phyloP scores from a whole-genome alignment of 192 early-diverging fungal species.

The Chytriomyces sp. region DNA sequence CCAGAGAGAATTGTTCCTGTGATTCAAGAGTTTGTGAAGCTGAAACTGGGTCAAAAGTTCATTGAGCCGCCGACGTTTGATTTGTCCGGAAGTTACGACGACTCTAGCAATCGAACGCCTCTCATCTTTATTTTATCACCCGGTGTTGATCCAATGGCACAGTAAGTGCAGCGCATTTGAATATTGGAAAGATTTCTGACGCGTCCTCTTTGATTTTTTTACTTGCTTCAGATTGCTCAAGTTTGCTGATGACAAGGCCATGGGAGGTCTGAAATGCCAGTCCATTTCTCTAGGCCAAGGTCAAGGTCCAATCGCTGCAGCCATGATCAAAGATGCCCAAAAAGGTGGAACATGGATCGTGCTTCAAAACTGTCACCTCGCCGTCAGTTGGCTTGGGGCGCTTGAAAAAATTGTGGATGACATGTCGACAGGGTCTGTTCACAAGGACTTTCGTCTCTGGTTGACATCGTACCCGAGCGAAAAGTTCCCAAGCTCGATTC shows the following conservation, averaged over 20 bases:
- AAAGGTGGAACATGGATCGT: slow-evolving; percentile 66
- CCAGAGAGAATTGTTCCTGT: slow-evolving; percentile 61
- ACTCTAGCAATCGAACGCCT: slow-evolving; percentile 59
- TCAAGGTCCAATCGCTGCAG: slow-evolving; percentile 65
- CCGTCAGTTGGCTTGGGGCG: slow-evolving; percentile 59
- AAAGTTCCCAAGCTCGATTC: slow-evolving; percentile 62
- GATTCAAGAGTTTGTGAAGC: slow-evolving; percentile 63
- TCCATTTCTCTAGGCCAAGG: slow-evolving; percentile 70
- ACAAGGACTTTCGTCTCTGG: slow-evolving; percentile 68
- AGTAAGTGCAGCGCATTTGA: slow-evolving; percentile 44
- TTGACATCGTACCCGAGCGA: slow-evolving; percentile 64
- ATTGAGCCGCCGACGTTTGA: slow-evolving; percentile 72
- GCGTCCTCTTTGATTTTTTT: slow-evolving; percentile 22
- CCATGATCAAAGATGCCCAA: slow-evolving; percentile 68
- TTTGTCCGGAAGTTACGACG: slow-evolving; percentile 63
- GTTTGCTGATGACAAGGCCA: slow-evolving; percentile 68
- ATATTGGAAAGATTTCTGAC: not conserved
- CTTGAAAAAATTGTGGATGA: slow-evolving; percentile 70
- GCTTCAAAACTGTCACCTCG: slow-evolving; percentile 71
- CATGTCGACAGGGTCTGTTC: slow-evolving; percentile 55
- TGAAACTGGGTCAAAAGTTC: slow-evolving; percentile 69
- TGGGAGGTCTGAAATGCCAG: slow-evolving; percentile 57
- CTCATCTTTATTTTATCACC: slow-evolving; percentile 70
- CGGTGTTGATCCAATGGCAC: slow-evolving; percentile 69
- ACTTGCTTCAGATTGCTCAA: slow-evolving; percentile 57